phyloP scores from a whole-genome alignment of 495 filamentous ascomycete genomes.

The Tuber borchii region DNA sequence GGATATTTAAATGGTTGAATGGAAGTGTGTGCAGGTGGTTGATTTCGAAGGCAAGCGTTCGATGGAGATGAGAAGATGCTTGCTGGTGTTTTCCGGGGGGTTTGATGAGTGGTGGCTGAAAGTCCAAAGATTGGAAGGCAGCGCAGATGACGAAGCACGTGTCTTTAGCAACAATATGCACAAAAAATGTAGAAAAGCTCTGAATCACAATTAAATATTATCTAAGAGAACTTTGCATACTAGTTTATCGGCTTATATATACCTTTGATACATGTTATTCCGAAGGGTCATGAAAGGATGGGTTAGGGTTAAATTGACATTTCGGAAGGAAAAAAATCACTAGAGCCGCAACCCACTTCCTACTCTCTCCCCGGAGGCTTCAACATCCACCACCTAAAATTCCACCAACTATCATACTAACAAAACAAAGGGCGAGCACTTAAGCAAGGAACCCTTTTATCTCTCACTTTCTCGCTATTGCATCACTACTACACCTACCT shows the following conservation, averaged over 20 bases:
- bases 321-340: slow-evolving; percentile 5
- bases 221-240: background rate
- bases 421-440: slow-evolving; percentile 41
- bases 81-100: background rate
- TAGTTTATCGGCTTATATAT: background rate
- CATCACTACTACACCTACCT: background rate
- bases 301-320: background rate
- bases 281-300: background rate
- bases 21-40: background rate
- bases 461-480: slow-evolving; percentile 7
- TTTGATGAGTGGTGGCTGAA: background rate
- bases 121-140: background rate
- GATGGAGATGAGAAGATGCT: slow-evolving; percentile 1
- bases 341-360: slow-evolving; percentile 19
- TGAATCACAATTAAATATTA: background rate
- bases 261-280: background rate
- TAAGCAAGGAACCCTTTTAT: slow-evolving; percentile 43
- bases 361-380: background rate
- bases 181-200: background rate
- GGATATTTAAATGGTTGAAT: background rate
- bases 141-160: background rate
- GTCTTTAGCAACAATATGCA: background rate
- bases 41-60: background rate
- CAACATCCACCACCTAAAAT: background rate
- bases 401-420: slow-evolving; percentile 25